phyloP scores from a whole-genome alignment of 306 rosid genomes.

The Vigna hirtella region DNA sequence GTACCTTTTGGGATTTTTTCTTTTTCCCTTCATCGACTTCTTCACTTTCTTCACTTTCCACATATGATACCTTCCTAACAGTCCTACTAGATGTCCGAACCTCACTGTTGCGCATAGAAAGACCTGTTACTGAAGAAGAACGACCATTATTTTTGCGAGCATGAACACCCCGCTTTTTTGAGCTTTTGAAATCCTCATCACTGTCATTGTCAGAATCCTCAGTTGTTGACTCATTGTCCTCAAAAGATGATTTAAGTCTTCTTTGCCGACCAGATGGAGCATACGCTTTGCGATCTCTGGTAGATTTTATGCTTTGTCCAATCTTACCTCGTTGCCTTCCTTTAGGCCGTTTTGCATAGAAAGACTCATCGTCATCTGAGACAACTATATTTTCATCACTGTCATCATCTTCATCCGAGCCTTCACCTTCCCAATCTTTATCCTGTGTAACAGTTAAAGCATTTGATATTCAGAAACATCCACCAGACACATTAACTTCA shows the following conservation, averaged over 20 bases:
- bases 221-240: constrained; percentile 79
- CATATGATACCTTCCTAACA: constrained; percentile 95
- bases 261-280: constrained; percentile 67
- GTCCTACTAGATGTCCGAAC: constrained; percentile 92
- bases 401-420: constrained; percentile 76
- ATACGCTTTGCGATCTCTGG: constrained; percentile 65
- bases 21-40: constrained; percentile 91
- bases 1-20: constrained; percentile 89
- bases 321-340: constrained; percentile 69
- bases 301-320: constrained; percentile 59
- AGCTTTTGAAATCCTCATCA: constrained; percentile 73
- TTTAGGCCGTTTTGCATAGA: constrained; percentile 68
- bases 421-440: constrained; percentile 90
- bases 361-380: constrained; percentile 82
- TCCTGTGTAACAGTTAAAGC: constrained; percentile 60
- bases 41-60: constrained; percentile 98
- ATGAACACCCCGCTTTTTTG: constrained; percentile 60
- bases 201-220: constrained; percentile 82
- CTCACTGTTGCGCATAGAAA: constrained; percentile 64
- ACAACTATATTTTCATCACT: constrained; percentile 71
- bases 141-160: constrained; percentile 69
- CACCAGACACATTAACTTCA: constrained; percentile 29
- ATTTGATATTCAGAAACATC: constrained; percentile 41
- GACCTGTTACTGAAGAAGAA: constrained; percentile 54
- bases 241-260: constrained; percentile 76